Evolutionary conservation across 192 early-diverging fungal species (phyloP), one percentile per base, ranked within the genome.

Genomic region (Rhizophagus sp.): DNA sequence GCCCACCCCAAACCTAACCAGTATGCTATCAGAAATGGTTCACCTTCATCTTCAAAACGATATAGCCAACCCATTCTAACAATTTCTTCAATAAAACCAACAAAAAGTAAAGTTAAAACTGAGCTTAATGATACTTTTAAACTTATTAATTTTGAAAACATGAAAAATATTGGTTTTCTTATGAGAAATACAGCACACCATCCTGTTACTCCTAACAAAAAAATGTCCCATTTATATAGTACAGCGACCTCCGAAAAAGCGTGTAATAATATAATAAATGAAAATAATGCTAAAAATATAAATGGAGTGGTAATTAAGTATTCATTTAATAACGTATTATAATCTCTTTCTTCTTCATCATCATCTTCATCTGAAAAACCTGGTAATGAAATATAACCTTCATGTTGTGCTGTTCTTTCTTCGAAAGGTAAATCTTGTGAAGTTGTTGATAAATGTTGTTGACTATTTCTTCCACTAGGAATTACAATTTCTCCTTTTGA

Each of bases 1-100:
- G 85, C 79, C 85, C 85, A 86, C 0, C 85, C 85, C 30, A 86
- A 80, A 10, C 85, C 85, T 13, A 86, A 30, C 83, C 83, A 86
- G 41, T 86, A 86, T 25, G 83, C 77, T 5, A 77, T 69, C 10
- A 79, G 75, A 81, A 86, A 84, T n/a, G 25, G 15, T 4, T 79
- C 84, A 1, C 2, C 41, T 4, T 63, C 62, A 22, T 67, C 72
- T 0, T 34, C 73, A 17, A 81, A 19, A 19, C 33, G 2, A 7
- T 8, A 34, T 6, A 83, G 65, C 49, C 82, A 44, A 2, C 19
- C 50, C 10, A 84, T 64, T 1, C 83, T 81, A 24, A 76, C 25
- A 25, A 73, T 3, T 64, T 86, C 85, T 62, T 86, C 85, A 0
- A 82, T 15, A 17, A 74, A 33, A 12, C 79, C 85, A 7, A 81